phyloP scores from a whole-genome alignment of 2,329 filamentous ascomycete species.

The Fusarium zealandicum region DNA sequence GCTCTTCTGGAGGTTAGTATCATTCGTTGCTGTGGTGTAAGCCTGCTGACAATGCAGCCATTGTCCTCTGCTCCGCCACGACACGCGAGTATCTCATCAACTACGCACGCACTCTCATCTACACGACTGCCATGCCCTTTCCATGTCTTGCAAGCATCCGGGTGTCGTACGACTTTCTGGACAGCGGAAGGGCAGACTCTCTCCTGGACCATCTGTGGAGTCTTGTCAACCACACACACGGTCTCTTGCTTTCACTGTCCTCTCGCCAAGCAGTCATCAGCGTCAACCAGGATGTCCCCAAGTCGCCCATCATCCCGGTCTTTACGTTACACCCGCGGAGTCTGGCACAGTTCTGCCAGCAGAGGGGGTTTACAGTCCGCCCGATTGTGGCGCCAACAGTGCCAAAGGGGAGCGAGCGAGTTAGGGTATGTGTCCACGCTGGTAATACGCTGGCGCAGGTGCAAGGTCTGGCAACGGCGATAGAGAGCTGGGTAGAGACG shows the following conservation, averaged over 20 bases:
- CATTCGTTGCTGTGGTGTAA: rapidly evolving
- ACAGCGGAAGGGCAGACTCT: slow-evolving; percentile 54
- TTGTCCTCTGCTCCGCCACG: slow-evolving; percentile 67
- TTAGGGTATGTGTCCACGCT: slow-evolving; percentile 73
- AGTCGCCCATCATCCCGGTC: slow-evolving; percentile 70
- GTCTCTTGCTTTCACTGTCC: slow-evolving; percentile 52
- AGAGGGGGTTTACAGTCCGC: slow-evolving; percentile 64
- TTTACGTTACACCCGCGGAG: slow-evolving; percentile 64
- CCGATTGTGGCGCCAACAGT: slow-evolving; percentile 75
- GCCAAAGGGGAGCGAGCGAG: slow-evolving; percentile 66
- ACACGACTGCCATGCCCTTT: slow-evolving; percentile 73
- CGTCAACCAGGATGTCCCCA: slow-evolving; percentile 48
- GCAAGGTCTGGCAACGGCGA: slow-evolving; percentile 56
- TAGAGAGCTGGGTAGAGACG: slow-evolving; percentile 54
- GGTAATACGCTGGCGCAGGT: slow-evolving; percentile 67
- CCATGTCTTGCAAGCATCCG: slow-evolving; percentile 66
- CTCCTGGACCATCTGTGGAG: slow-evolving; percentile 44
- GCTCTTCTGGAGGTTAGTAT: slow-evolving; percentile 71
- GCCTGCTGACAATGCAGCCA: slow-evolving; percentile 42
- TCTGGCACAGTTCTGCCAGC: slow-evolving; percentile 67
- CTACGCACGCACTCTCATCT: slow-evolving; percentile 77
- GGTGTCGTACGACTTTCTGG: slow-evolving; percentile 64
- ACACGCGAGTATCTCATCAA: slow-evolving; percentile 74
- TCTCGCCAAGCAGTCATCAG: slow-evolving; percentile 30
- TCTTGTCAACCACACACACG: slow-evolving; percentile 51